Percentiles rank a stretch among this genome's conserved stretches.
Conservation (phyloP, 306 rosid genomes). For the Cucumis sativus region DNA sequence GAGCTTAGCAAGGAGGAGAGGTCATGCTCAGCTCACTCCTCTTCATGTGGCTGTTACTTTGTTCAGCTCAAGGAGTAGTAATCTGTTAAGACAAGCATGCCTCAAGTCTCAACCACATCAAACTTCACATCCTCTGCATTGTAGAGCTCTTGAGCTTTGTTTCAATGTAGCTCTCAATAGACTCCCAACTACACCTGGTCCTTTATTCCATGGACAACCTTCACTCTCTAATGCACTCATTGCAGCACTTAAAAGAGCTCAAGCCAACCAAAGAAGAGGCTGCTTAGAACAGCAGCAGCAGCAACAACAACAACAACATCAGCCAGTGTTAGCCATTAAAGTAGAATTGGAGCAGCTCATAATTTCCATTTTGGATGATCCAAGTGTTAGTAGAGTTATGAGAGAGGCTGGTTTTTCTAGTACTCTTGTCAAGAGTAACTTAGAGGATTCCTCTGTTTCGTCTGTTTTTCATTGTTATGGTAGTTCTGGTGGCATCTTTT, state of each 20-base stretch:
- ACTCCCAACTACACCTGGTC: constrained; percentile 58
- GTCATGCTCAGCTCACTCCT: constrained; percentile 97
- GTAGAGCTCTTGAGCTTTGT: constrained; percentile 94
- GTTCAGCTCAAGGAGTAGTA: constrained; percentile 47
- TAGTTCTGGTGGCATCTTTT: constrained; percentile 53
- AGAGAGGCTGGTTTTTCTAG: constrained; percentile 94
- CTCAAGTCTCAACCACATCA: constrained; percentile 64
- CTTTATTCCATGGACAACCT: constrained; percentile 54
- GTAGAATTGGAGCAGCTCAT: constrained; percentile 85
- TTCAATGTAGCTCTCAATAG: constrained; percentile 94
- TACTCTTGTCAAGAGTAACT: constrained; percentile 50
- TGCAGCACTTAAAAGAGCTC: constrained; percentile 89
- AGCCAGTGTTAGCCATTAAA: constrained; percentile 55
- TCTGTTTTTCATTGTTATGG: constrained; percentile 52
- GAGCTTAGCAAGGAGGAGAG: constrained; percentile 62
- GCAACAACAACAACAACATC: constrained; percentile 58
- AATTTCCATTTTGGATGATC: constrained; percentile 83
- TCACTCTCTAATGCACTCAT: constrained; percentile 87
- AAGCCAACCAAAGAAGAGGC: constrained; percentile 95
- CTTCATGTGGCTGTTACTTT: constrained; percentile 80
- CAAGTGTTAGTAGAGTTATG: constrained; percentile 94
- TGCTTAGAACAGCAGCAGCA: constrained; percentile 83
- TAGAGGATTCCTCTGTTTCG: constrained; percentile 39
- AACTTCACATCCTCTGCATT: constrained; percentile 53
- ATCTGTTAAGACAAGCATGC: constrained; percentile 55